phyloP scores from a whole-genome alignment of 2,329 filamentous ascomycete species.

The Drechslera avenae region DNA sequence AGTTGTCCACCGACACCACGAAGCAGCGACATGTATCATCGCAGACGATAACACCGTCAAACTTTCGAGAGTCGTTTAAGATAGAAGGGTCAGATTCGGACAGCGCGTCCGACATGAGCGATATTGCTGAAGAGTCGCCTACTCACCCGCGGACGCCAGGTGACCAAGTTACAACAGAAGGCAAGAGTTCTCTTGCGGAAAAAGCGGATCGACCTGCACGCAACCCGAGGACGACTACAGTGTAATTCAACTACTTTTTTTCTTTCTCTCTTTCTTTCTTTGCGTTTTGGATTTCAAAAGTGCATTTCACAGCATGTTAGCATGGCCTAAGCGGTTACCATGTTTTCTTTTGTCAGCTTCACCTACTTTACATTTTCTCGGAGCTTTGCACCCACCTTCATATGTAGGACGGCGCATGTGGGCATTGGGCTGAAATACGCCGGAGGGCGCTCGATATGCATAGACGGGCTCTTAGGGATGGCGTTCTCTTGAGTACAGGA shows the following conservation, averaged over 20 bases:
- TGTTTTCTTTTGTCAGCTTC: slow-evolving; percentile 14
- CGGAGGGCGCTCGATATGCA: slow-evolving; percentile 13
- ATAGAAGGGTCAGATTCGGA: slow-evolving; percentile 30
- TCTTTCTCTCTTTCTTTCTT: slow-evolving; percentile 8
- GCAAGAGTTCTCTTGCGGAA: slow-evolving; percentile 19
- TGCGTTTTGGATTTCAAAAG: slow-evolving; percentile 27
- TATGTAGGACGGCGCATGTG: slow-evolving; percentile 23
- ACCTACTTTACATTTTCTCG: slow-evolving; percentile 8
- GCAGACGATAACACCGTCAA: slow-evolving; percentile 43
- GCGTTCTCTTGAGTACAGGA: slow-evolving; percentile 9
- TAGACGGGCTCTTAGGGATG: slow-evolving; percentile 10
- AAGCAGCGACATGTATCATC: slow-evolving; percentile 45
- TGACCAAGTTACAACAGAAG: slow-evolving; percentile 19
- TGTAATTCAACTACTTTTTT: slow-evolving; percentile 15
- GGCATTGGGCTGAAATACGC: slow-evolving; percentile 15
- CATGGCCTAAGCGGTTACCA: slow-evolving; percentile 19
- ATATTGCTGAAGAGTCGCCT: slow-evolving; percentile 39
- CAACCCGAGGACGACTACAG: slow-evolving; percentile 21
- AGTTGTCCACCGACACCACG: slow-evolving; percentile 32
- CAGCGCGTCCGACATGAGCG: slow-evolving; percentile 40
- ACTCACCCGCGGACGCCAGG: slow-evolving; percentile 13
- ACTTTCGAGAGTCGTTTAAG: slow-evolving; percentile 31
- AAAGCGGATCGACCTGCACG: slow-evolving; percentile 13
- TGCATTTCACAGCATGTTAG: slow-evolving; percentile 19
- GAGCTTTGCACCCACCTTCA: slow-evolving; percentile 15